These are phyloP conservation scores for Phialemoniopsis sp. DNA, from an alignment of 2,329 filamentous ascomycete species.

Conservation along the genomic window DNA sequence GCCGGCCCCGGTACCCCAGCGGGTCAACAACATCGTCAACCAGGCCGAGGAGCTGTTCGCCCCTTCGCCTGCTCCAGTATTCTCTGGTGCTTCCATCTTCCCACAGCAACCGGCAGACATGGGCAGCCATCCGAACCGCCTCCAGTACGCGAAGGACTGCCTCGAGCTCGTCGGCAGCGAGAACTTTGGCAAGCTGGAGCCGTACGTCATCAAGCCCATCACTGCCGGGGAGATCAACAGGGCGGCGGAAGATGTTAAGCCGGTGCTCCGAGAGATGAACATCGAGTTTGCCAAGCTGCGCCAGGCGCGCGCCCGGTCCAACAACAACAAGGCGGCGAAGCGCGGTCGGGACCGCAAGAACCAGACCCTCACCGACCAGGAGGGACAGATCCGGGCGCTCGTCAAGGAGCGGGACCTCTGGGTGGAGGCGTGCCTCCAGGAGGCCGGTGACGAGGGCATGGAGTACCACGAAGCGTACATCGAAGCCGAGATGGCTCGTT, in stretches of 20 bases:
- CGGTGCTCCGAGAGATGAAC: conserved; percentile 10
- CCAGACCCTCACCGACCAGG: conserved; percentile 4
- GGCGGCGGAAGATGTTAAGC: conserved; percentile 4
- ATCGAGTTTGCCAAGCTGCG: conserved; percentile 13
- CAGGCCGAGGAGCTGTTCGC: too few species aligned
- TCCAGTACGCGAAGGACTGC: too few species aligned
- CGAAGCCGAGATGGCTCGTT: background rate
- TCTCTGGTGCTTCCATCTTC: too few species aligned
- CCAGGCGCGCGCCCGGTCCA: conserved; percentile 13
- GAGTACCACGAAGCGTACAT: background rate
- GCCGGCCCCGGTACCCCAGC: too few species aligned
- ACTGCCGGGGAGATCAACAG: conserved; percentile 2
- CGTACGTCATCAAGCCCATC: too few species aligned
- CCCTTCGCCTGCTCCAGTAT: too few species aligned
- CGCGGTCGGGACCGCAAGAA: conserved; percentile 15
- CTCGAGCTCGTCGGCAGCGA: too few species aligned
- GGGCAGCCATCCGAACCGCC: too few species aligned
- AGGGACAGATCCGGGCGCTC: conserved; percentile 3
- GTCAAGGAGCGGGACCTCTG: conserved; percentile 3
- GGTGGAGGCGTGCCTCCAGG: background rate
- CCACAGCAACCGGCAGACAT: too few species aligned
- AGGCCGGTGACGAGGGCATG: background rate
- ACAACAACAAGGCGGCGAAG: conserved; percentile 16
- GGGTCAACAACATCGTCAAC: too few species aligned
- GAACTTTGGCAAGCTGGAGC: too few species aligned